Percentiles rank a stretch among this genome's conserved stretches.
Evolutionary conservation across 345 rosid genomes (phyloP).

Genomic region (Zanthoxylum bungeanum): DNA sequence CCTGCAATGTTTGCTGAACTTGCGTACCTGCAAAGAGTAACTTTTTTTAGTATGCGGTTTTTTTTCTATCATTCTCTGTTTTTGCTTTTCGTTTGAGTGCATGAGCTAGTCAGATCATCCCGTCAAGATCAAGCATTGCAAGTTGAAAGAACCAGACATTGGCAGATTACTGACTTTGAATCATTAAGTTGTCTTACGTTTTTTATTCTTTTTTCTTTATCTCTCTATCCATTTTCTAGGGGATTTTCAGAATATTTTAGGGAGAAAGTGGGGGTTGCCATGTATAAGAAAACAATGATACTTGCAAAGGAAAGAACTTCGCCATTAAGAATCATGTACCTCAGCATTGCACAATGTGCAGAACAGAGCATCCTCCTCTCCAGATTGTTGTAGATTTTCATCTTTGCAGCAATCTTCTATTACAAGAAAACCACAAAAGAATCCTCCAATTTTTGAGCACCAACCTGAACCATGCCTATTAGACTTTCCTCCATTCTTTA

Average conservation of each 20-base stretch:
- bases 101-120: not conserved
- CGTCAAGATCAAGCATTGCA: not conserved
- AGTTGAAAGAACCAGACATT: not conserved
- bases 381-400: constrained; percentile 41
- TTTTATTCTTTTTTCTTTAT: not conserved
- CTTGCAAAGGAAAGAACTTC: not conserved
- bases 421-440: constrained; percentile 63
- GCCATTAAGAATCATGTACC: constrained; percentile 33
- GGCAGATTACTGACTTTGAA: not conserved
- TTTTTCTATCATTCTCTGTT: not conserved
- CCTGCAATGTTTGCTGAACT: constrained; percentile 96
- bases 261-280: not conserved
- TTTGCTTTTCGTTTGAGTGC: not conserved
- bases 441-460: constrained; percentile 43
- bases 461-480: constrained; percentile 41
- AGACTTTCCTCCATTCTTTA: constrained; percentile 38
- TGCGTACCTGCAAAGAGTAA: constrained; percentile 53
- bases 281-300: not conserved
- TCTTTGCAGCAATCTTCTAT: constrained; percentile 72
- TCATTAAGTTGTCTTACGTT: not conserved
- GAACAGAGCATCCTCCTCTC: constrained; percentile 71
- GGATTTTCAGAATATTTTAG: not conserved
- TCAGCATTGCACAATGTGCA: constrained; percentile 94
- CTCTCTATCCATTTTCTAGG: not conserved
- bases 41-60: not conserved